Base-by-base conservation (phyloP, 192 early-diverging fungal species). In the Spizellomyces sp. region DNA sequence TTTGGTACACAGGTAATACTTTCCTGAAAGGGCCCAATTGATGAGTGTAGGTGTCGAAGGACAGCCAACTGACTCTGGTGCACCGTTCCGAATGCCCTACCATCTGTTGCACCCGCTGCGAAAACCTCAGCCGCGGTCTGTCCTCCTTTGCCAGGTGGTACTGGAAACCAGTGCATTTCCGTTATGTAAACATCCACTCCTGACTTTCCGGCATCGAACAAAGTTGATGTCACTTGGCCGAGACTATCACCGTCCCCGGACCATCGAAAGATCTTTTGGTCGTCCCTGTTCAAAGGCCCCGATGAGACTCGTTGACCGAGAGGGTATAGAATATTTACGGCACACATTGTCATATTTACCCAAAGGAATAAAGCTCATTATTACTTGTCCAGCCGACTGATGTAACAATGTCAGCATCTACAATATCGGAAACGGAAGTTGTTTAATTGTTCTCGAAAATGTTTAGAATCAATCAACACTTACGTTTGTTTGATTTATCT, bases 321-420 rank as follows among this genome's bases (percentile, higher is more conserved):
- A 15, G 41, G 0, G 27, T 36, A 22, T 54, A 5, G 6, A n/a
- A 21, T 27, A 44, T 45, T 17, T 48, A 15, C 17, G n/a, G 21
- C 17, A 58, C 21, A n/a, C 59, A n/a, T 64, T 14, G 2, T 14
- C 9, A 15, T 7, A 9, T 48, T 62, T 78, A 86, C 84, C 84
- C 81, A 64, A 71, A 77, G n/a, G 86, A 84, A 56, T 70, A 87
- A 10, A 87, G 78, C 67, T 87, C 86, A 64, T 83, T 87, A 66
- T 87, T 85, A 17, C 75, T 64, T 4, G 79, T 81, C 86, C 86
- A 87, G 44, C 85, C 83, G 21, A 87, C 78, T 19, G 76, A 84
- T 21, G 81, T 72, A 8, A 87, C 83, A 10, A 84, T 70, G 59
- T 87, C 85, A 12, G 62, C 62, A 62, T 87, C 85, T 87, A 52